Conservation (phyloP, 2,329 filamentous ascomycete genomes). For the Coniochaeta sp. region DNA sequence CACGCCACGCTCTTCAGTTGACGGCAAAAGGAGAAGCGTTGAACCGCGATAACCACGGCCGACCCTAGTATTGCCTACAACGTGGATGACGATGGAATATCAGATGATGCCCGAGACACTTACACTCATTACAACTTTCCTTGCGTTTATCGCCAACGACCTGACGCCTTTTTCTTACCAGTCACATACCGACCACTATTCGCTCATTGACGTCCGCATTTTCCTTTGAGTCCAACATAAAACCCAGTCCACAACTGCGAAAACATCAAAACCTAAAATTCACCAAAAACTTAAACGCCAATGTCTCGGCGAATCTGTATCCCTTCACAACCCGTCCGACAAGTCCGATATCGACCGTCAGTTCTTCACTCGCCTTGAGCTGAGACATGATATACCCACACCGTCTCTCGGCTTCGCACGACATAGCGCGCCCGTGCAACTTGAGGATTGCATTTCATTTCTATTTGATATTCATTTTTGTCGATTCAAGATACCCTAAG, state of each 20-base stretch:
- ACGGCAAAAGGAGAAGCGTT: conserved; percentile 31
- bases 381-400: background rate
- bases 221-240: background rate
- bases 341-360: background rate
- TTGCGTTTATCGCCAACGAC: background rate
- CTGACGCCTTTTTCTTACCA: background rate
- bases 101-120: background rate
- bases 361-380: background rate
- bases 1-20: conserved; percentile 45
- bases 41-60: conserved; percentile 2
- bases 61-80: background rate
- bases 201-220: conserved; percentile 5
- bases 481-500: background rate
- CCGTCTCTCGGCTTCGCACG: background rate
- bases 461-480: background rate
- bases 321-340: background rate
- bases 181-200: conserved; percentile 13
- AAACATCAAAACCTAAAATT: too few relatives aligned
- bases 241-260: too few relatives aligned
- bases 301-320: background rate
- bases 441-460: background rate
- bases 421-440: background rate
- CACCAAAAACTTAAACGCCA: background rate
- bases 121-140: conserved; percentile 12
- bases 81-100: background rate